Conservation (phyloP, 2,329 filamentous ascomycete species). For the Ophioceras dolichostomum region DNA sequence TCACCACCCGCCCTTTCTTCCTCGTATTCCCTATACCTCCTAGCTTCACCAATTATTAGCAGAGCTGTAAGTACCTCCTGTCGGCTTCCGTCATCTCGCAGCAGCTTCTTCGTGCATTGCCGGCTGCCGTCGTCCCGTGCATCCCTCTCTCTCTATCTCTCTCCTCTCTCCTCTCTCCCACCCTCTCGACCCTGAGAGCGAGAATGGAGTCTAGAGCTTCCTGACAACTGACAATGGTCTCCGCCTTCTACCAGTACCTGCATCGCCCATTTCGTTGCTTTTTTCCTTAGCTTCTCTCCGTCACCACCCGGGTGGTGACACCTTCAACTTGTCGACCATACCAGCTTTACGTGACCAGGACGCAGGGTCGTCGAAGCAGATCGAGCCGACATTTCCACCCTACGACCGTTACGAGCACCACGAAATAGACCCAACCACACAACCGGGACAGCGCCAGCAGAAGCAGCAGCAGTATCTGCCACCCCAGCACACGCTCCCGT, state of each 20-base stretch:
- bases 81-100: too few relatives aligned
- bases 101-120: too few relatives aligned
- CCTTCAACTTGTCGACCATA: constrained; percentile 35
- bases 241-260: not conserved
- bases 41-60: too few relatives aligned
- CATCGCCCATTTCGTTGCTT: not conserved
- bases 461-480: constrained; percentile 25
- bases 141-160: too few relatives aligned
- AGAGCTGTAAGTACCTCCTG: too few relatives aligned
- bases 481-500: constrained; percentile 20
- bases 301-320: constrained; percentile 16
- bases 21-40: too few relatives aligned
- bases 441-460: constrained; percentile 24
- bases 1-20: too few relatives aligned
- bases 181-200: too few relatives aligned
- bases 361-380: constrained; percentile 30
- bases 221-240: not conserved
- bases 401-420: constrained; percentile 44
- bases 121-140: too few relatives aligned
- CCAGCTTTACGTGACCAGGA: constrained; percentile 20
- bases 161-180: not conserved
- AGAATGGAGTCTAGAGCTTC: too few relatives aligned
- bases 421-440: constrained; percentile 31
- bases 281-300: constrained; percentile 2
- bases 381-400: constrained; percentile 26